Percentiles rank a stretch among this genome's conserved stretches.
Conservation (phyloP, 106 monocot species). For the Dendrobium nobile region DNA sequence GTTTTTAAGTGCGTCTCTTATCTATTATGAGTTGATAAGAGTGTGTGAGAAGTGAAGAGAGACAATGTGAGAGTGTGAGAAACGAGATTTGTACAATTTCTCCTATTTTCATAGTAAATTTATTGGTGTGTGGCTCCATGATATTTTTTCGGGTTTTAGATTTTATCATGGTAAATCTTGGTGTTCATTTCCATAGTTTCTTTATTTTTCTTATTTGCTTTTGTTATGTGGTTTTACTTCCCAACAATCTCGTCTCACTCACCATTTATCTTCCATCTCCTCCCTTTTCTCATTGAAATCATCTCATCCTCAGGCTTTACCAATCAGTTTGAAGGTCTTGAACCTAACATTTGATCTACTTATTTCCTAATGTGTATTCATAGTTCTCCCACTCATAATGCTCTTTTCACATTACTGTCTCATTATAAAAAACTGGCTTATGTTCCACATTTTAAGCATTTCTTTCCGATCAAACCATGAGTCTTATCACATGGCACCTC, state of each 20-base stretch:
- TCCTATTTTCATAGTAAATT: too few relatives aligned
- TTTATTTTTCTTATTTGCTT: too few relatives aligned
- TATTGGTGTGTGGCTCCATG: too few relatives aligned
- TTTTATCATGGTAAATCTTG: too few relatives aligned
- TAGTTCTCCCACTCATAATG: neutral
- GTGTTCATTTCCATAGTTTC: too few relatives aligned
- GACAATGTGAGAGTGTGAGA: too few relatives aligned
- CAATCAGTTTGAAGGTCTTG: neutral
- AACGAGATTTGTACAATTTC: too few relatives aligned
- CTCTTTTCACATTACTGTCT: neutral
- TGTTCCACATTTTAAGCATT: neutral
- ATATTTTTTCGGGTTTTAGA: too few relatives aligned
- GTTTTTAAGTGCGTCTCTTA: too few relatives aligned
- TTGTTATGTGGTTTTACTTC: neutral
- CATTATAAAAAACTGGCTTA: neutral
- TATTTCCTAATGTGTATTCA: neutral
- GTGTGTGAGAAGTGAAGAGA: too few relatives aligned
- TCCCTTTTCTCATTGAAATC: neutral
- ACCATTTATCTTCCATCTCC: neutral
- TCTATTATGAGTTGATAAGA: too few relatives aligned
- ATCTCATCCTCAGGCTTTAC: neutral
- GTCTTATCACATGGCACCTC: neutral
- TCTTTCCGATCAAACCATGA: neutral
- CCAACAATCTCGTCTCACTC: neutral
- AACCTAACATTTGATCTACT: neutral